Evolutionary conservation across 106 monocot genomes (phyloP).

Genomic region (Alisma plantagoaquatica): DNA sequence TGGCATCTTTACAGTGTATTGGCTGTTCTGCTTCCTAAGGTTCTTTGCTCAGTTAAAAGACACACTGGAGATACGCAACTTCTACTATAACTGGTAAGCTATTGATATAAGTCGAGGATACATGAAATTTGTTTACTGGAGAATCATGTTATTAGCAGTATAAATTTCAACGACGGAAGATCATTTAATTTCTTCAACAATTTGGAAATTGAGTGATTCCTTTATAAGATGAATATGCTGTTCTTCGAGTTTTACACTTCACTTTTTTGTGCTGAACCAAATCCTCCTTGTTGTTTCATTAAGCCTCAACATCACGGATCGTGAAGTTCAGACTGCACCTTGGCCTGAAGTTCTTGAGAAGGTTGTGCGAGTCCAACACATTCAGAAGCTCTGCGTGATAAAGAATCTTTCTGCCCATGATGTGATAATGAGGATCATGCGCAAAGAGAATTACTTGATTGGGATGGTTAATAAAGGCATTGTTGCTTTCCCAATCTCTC

Average conservation of each 20-base stretch:
- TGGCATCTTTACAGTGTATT: conserved; percentile 65
- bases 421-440: conserved; percentile 91
- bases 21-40: conserved; percentile 77
- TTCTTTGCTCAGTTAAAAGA: conserved; percentile 84
- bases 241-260: background rate
- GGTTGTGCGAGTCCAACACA: conserved; percentile 64
- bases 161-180: too few species aligned
- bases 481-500: conserved; percentile 67
- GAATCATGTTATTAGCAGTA: too few species aligned
- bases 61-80: conserved; percentile 57
- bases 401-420: conserved; percentile 94
- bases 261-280: background rate
- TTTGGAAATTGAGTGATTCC: too few species aligned
- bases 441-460: conserved; percentile 97
- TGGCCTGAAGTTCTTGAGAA: conserved; percentile 86
- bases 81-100: conserved; percentile 70
- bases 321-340: conserved; percentile 73
- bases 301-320: conserved; percentile 82
- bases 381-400: conserved; percentile 80
- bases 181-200: too few species aligned
- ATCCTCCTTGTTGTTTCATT: conserved; percentile 7
- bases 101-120: too few species aligned
- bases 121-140: too few species aligned
- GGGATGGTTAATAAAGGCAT: conserved; percentile 98
- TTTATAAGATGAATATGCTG: too few species aligned